Conservation (phyloP, 2,329 filamentous ascomycete genomes). For the Diaporthe caulivora region DNA sequence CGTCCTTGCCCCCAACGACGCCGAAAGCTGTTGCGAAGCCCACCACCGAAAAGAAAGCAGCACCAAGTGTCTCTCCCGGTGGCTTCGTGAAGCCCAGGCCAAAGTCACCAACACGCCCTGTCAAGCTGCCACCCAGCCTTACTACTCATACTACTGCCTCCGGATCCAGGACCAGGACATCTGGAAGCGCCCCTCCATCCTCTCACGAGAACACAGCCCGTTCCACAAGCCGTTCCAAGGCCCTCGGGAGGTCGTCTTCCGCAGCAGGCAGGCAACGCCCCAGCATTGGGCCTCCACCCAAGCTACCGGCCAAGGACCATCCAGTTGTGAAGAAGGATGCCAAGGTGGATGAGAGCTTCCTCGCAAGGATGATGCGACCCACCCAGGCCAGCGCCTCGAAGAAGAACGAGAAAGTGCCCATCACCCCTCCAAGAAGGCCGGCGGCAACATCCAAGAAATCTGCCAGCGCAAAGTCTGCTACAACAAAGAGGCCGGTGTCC, state of each 20-base stretch:
- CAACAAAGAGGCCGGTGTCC: slow-evolving; percentile 40
- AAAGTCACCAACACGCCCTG: slow-evolving; percentile 77
- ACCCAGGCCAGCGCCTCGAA: slow-evolving; percentile 70
- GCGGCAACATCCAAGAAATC: slow-evolving; percentile 40
- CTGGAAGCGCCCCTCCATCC: slow-evolving; percentile 48
- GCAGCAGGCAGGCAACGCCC: slow-evolving; percentile 60
- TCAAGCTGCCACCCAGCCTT: slow-evolving; percentile 75
- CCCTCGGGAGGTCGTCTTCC: slow-evolving; percentile 60
- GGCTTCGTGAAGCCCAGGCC: slow-evolving; percentile 70
- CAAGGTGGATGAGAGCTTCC: slow-evolving; percentile 76
- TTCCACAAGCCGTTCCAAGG: slow-evolving; percentile 58
- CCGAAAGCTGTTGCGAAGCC: slow-evolving; percentile 30
- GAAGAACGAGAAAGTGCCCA: slow-evolving; percentile 70
- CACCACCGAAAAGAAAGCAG: slow-evolving; percentile 55
- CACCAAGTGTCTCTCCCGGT: slow-evolving; percentile 54
- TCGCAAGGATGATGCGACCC: slow-evolving; percentile 86
- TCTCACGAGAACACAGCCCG: slow-evolving; percentile 51
- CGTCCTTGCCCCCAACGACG: slow-evolving; percentile 29
- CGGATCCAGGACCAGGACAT: slow-evolving; percentile 63
- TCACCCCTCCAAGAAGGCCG: slow-evolving; percentile 62
- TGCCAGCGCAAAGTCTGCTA: slow-evolving; percentile 42
- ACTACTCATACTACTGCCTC: slow-evolving; percentile 79
- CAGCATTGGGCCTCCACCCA: slow-evolving; percentile 70
- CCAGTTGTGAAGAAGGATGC: slow-evolving; percentile 62
- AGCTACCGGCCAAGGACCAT: slow-evolving; percentile 64